These are phyloP conservation scores for Amanita fuliginea DNA, from an alignment of 768 basidiomycete genomes.

Conservation along the genomic window DNA sequence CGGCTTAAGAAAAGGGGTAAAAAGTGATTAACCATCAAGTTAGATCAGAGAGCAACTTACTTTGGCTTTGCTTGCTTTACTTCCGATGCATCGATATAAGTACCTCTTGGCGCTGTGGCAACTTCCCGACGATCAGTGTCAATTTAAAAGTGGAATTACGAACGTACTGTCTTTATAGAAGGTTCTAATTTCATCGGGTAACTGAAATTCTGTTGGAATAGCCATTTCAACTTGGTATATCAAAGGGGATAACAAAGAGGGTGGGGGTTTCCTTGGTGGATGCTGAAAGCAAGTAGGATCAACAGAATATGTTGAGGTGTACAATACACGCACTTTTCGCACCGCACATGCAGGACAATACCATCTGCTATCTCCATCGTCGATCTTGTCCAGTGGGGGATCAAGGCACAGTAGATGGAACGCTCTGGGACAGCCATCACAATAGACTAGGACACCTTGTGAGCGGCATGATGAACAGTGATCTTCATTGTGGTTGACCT, in stretches of 20 bases:
- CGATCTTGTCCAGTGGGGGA: constrained; percentile 83
- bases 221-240: constrained; percentile 55
- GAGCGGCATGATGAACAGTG: constrained; percentile 82
- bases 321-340: constrained; percentile 42
- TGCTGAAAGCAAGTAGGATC: constrained; percentile 31
- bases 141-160: constrained; percentile 7
- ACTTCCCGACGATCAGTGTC: constrained; percentile 36
- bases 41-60: constrained; percentile 34
- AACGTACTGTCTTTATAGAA: constrained; percentile 82
- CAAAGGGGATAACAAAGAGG: constrained; percentile 60
- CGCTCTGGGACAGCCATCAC: constrained; percentile 92
- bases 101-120: constrained; percentile 64
- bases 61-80: constrained; percentile 71
- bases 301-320: constrained; percentile 8
- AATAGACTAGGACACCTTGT: constrained; percentile 81
- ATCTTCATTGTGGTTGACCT: constrained; percentile 66
- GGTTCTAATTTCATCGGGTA: constrained; percentile 74
- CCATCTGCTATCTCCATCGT: constrained; percentile 80
- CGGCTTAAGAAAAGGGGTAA: constrained; percentile 36
- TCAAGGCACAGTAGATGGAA: constrained; percentile 97
- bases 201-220: constrained; percentile 74
- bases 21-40: constrained; percentile 7
- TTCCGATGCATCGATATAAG: constrained; percentile 75
- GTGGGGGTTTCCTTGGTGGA: constrained; percentile 55
- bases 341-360: constrained; percentile 66